Base-by-base conservation (phyloP, 768 basidiomycete species). In the Lactarius quietus region DNA sequence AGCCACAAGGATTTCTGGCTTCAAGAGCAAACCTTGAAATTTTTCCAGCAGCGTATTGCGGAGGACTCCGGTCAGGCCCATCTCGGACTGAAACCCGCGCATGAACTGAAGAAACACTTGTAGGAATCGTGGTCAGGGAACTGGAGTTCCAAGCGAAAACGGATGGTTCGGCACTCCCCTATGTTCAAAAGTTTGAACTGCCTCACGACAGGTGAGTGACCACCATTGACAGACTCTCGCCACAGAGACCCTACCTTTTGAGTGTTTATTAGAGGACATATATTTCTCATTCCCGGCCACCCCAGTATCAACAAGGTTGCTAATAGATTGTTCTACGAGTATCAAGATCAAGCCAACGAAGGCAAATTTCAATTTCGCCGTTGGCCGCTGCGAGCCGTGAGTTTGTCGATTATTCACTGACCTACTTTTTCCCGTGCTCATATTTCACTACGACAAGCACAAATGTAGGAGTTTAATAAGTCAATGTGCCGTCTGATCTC, bases 331-430 rank as follows among this genome's bases (percentile, higher is more conserved):
- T 90, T 93, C 68, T 65, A 74, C 57, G 73, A 82, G 28, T 93
- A 92, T 74, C 91, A 93, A 73, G 72, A 76, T 33, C 82, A 91
- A 70, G 90, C 89, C 10, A 73, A 75, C 14, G 70, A 77, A 1
- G 87, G 87, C 15, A 73, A 72, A 28, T 72, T 93, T 45, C 77
- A 75, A 36, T 90, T 93, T 74, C 81, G 87, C 59, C 80, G 91
- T 64, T 91, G 86, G 82, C 90, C 90, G 9, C 72, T 92, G 69
- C 79, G 84, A 78, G 77, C 77, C 65, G 91, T 92, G 70, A 76
- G 85, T 69, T 29, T 53, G 6, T 29, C 43, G 15, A 26, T 51
- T 26, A 26, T 26, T 51, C 26, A 1, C 14, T 17, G 26, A 7
- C n/a, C 26, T 20, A 6, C 60, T 23, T 26, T 33, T 28, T n/a